These are phyloP conservation scores for Symbiotaphrina buchneri DNA, from an alignment of 495 filamentous ascomycete species.

Conservation along the genomic window DNA sequence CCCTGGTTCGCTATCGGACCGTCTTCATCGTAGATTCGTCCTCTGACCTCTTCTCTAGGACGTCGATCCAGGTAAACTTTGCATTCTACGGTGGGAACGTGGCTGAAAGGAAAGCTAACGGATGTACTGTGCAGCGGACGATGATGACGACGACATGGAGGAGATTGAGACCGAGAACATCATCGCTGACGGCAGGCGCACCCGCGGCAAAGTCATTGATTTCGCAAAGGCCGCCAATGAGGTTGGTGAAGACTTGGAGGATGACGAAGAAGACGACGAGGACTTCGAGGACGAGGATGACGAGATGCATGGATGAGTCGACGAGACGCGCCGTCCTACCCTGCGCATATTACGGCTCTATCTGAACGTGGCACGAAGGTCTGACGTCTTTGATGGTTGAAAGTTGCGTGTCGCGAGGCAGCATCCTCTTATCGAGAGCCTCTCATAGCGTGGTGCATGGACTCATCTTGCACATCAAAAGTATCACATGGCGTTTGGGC, in stretches of 20 bases:
- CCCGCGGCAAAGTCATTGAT: conserved; percentile 64
- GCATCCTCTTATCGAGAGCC: too few species aligned
- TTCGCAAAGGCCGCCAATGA: conserved; percentile 56
- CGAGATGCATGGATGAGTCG: conserved; percentile 5
- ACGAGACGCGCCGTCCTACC: too few species aligned
- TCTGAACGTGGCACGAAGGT: too few species aligned
- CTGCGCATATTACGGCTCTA: too few species aligned
- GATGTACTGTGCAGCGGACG: conserved; percentile 40
- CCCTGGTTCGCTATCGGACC: conserved; percentile 8
- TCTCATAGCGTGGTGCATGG: too few species aligned
- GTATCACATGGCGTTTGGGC: too few species aligned
- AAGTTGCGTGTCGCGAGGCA: too few species aligned
- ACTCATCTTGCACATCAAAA: too few species aligned
- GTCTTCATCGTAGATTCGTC: conserved; percentile 14
- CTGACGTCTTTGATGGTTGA: too few species aligned
- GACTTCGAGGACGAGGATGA: conserved; percentile 16
- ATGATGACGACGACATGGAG: conserved; percentile 65
- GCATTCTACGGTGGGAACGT: conserved; percentile 5
- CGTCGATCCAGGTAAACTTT: conserved; percentile 5
- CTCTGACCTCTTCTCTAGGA: conserved; percentile 11
- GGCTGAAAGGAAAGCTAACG: too few species aligned
- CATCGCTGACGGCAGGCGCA: conserved; percentile 53
- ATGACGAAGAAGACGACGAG: conserved; percentile 64
- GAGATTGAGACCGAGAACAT: conserved; percentile 83
- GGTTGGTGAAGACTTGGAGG: conserved; percentile 38